phyloP scores from a whole-genome alignment of 495 filamentous ascomycete species.

The Talaromyces trachyspermus region DNA sequence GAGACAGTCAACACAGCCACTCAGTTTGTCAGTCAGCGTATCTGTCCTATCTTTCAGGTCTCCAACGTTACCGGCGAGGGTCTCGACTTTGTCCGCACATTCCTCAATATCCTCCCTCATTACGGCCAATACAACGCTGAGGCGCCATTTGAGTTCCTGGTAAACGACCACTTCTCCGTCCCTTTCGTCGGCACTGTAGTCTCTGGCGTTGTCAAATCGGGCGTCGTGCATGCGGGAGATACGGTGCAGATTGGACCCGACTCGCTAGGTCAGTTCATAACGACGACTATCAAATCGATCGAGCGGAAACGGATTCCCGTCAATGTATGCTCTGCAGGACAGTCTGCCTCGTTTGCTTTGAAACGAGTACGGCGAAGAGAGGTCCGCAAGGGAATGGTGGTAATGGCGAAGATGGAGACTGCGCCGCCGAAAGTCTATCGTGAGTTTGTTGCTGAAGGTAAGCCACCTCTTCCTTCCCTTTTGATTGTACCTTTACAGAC shows the following conservation, averaged over 20 bases:
- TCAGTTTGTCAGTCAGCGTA: constrained; percentile 91
- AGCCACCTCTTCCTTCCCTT: too few relatives aligned
- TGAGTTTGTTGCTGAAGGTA: constrained; percentile 90
- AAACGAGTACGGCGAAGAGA: constrained; percentile 83
- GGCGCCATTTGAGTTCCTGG: constrained; percentile 86
- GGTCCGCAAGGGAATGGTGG: constrained; percentile 97
- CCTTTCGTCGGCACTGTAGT: constrained; percentile 96
- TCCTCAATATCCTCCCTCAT: constrained; percentile 92
- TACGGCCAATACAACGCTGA: constrained; percentile 87
- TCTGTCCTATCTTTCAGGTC: constrained; percentile 96
- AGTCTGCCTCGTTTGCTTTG: constrained; percentile 86
- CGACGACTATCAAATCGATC: constrained; percentile 85
- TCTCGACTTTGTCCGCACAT: constrained; percentile 73
- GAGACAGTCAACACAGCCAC: constrained; percentile 92
- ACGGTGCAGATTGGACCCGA: constrained; percentile 86
- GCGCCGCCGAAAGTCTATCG: constrained; percentile 73
- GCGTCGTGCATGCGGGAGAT: constrained; percentile 85
- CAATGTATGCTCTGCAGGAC: constrained; percentile 81
- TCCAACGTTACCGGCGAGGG: constrained; percentile 94
- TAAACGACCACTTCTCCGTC: constrained; percentile 99
- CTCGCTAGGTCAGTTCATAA: constrained; percentile 82
- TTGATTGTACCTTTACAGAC: too few relatives aligned
- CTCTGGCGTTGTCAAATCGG: constrained; percentile 79
- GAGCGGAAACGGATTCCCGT: constrained; percentile 92
- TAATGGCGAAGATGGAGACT: constrained; percentile 73